A percentile compares a stretch with the other conserved stretches of the same genome.
phyloP scores from a whole-genome alignment of 139 green algal species.

The Penium margaritaceum region DNA sequence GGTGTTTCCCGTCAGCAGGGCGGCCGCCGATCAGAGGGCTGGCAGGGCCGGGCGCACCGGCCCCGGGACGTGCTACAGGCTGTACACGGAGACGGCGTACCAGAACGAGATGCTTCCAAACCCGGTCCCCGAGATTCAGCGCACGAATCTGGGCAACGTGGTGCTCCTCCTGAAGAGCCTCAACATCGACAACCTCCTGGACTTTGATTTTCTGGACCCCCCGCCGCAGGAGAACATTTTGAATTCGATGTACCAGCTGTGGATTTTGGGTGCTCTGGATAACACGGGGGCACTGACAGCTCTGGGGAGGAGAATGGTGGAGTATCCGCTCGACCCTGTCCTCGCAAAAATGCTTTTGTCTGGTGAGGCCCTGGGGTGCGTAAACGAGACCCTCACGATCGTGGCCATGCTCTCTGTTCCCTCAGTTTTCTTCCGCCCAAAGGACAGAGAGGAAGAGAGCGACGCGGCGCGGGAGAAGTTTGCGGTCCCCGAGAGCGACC shows the following conservation, averaged over 20 bases:
- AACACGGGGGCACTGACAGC: slow-evolving; percentile 58
- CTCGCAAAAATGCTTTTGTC: slow-evolving; percentile 54
- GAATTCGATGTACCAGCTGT: slow-evolving; percentile 94
- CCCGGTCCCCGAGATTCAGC: slow-evolving; percentile 75
- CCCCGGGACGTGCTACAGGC: slow-evolving; percentile 64
- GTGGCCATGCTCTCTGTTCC: slow-evolving; percentile 86
- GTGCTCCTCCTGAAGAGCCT: slow-evolving; percentile 83
- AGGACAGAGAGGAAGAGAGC: slow-evolving; percentile 72
- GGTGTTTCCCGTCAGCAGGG: slow-evolving; percentile 50
- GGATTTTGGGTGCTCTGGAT: slow-evolving; percentile 75
- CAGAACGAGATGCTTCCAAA: slow-evolving; percentile 75
- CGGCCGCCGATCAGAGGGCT: slow-evolving; percentile 62
- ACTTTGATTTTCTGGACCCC: slow-evolving; percentile 73
- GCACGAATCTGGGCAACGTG: slow-evolving; percentile 76
- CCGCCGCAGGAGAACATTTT: slow-evolving; percentile 81
- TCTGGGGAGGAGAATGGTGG: slow-evolving; percentile 46
- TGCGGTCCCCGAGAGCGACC: slow-evolving; percentile 93
- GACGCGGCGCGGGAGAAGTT: slow-evolving; percentile 96
- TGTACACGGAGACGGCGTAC: slow-evolving; percentile 77
- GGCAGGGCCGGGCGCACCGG: slow-evolving; percentile 69
- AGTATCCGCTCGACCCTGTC: slow-evolving; percentile 48
- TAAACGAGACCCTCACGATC: slow-evolving; percentile 69
- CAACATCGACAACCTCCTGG: slow-evolving; percentile 83
- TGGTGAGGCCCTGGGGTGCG: slow-evolving; percentile 41
- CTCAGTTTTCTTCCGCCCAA: slow-evolving; percentile 81